A percentile compares a stretch with the other conserved stretches of the same genome.
phyloP scores from a whole-genome alignment of 2,329 filamentous ascomycete species.

The Byssochlamys sp. region DNA sequence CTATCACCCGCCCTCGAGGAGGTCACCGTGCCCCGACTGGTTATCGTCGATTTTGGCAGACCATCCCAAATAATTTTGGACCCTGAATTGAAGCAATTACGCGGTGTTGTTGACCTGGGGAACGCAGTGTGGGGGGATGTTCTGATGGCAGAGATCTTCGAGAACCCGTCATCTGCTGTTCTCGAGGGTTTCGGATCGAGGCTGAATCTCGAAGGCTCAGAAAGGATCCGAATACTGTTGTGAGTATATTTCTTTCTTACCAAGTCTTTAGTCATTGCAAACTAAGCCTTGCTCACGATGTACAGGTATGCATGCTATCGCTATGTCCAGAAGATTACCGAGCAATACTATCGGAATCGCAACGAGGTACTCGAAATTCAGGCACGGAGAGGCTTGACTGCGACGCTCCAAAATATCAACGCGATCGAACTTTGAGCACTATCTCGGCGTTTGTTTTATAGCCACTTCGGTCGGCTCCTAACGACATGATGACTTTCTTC shows the following conservation, averaged over 20 bases:
- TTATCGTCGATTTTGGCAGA: conserved; percentile 41
- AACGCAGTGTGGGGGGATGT: conserved; percentile 49
- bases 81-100: conserved; percentile 37
- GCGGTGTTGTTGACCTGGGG: conserved; percentile 45
- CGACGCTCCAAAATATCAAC: conserved; percentile 21
- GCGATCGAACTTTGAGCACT: conserved; percentile 8
- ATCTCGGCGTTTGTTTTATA: not conserved
- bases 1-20: conserved; percentile 40
- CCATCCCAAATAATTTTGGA: conserved; percentile 45
- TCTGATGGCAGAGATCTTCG: conserved; percentile 44
- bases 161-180: conserved; percentile 24
- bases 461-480: conserved; percentile 21
- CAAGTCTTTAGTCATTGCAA: not conserved
- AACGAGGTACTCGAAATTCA: conserved; percentile 27
- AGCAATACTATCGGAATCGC: conserved; percentile 31
- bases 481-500: conserved; percentile 31
- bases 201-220: conserved; percentile 13
- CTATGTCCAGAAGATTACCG: conserved; percentile 25
- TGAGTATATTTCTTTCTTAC: conserved; percentile 13
- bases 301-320: conserved; percentile 33
- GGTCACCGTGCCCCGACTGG: conserved; percentile 43
- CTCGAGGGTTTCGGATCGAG: conserved; percentile 27
- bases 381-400: conserved; percentile 26
- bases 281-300: not conserved
- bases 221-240: conserved; percentile 25